These are phyloP conservation scores for Podaxis sp. DNA, from an alignment of 768 basidiomycete genomes.

Conservation along the genomic window DNA sequence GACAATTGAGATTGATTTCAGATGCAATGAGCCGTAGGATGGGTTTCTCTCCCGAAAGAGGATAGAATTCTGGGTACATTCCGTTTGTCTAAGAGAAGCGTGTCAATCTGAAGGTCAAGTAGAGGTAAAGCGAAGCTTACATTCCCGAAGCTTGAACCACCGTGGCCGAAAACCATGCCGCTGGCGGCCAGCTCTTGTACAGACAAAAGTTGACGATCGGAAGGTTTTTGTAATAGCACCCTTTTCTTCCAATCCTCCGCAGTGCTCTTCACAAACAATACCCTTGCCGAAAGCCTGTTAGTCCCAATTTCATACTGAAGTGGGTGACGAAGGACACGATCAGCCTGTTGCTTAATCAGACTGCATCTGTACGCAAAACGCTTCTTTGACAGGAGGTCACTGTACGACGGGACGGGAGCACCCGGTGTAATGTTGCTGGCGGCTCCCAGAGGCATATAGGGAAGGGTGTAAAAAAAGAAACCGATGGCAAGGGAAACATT, in stretches of 20 bases:
- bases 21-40: slow-evolving; percentile 8
- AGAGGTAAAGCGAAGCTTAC: slow-evolving; percentile 23
- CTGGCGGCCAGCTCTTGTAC: slow-evolving; percentile 26
- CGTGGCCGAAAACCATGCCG: slow-evolving; percentile 26
- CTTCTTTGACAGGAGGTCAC: slow-evolving; percentile 38
- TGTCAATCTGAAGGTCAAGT: neutral
- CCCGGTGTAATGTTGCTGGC: slow-evolving; percentile 29
- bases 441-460: slow-evolving; percentile 43
- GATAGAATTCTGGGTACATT: slow-evolving; percentile 35
- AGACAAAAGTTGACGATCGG: slow-evolving; percentile 18
- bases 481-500: slow-evolving; percentile 44
- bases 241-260: slow-evolving; percentile 20
- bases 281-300: slow-evolving; percentile 22
- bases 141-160: slow-evolving; percentile 40
- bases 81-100: slow-evolving; percentile 28
- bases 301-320: slow-evolving; percentile 42
- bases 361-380: slow-evolving; percentile 47
- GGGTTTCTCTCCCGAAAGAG: slow-evolving; percentile 19
- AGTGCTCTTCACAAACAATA: slow-evolving; percentile 21
- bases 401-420: slow-evolving; percentile 37
- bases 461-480: slow-evolving; percentile 40
- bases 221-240: slow-evolving; percentile 1
- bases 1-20: slow-evolving; percentile 32
- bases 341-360: slow-evolving; percentile 34
- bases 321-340: slow-evolving; percentile 37